Conservation (phyloP, 306 rosid genomes). For the Lagenaria siceraria region DNA sequence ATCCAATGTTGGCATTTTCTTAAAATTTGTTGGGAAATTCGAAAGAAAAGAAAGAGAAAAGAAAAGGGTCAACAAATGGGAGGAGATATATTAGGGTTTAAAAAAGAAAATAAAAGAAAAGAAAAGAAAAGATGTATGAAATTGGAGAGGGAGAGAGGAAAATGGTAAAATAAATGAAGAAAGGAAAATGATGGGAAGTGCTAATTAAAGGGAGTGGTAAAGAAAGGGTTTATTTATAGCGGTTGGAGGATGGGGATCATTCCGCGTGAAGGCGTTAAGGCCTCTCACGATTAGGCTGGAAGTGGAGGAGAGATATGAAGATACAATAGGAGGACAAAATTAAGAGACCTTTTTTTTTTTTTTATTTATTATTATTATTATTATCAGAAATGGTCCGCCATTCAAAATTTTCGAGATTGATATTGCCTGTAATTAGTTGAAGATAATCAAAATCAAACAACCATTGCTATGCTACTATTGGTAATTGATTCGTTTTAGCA, state of each 20-base stretch:
- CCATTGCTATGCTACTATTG: too few species aligned
- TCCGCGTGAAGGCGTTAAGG: not conserved
- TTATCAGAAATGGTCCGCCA: not conserved
- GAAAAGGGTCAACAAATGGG: not conserved
- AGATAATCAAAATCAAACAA: too few species aligned
- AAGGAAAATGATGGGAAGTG: not conserved
- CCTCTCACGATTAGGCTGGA: not conserved
- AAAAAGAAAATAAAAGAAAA: too few species aligned
- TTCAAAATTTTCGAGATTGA: not conserved
- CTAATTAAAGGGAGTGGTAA: not conserved
- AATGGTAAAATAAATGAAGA: not conserved
- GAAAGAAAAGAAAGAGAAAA: not conserved
- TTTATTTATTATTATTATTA: too few species aligned
- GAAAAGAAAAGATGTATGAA: not conserved
- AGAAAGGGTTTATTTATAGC: not conserved
- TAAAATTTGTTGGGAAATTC: not conserved
- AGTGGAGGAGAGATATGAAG: not conserved
- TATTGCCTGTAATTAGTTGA: too few species aligned
- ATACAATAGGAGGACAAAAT: not conserved
- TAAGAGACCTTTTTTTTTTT: too few species aligned
- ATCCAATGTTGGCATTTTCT: conserved; percentile 39
- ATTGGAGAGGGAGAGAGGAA: not conserved
- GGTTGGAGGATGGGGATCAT: not conserved
- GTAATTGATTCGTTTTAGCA: too few species aligned
- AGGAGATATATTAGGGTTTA: not conserved